phyloP scores from a whole-genome alignment of 75 land plant genomes.

The Pinus tabuliformis region DNA sequence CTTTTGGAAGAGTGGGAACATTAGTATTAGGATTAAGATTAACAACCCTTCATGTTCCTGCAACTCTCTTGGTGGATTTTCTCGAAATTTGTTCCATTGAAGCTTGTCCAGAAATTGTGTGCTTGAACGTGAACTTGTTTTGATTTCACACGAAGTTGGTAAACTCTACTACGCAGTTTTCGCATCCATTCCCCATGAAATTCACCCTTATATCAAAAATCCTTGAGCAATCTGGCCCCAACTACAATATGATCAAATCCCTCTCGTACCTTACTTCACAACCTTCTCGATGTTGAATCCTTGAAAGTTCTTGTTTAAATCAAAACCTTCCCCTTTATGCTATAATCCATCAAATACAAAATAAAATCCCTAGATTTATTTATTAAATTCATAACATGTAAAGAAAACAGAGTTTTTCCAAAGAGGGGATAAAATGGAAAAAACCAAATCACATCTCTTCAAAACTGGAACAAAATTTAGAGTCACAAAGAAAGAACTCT shows the following conservation, averaged over 20 bases:
- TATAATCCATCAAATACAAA: not conserved
- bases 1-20: no score
- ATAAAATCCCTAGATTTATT: no score
- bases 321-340: not conserved
- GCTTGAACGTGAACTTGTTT: constrained; percentile 40
- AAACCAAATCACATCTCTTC: not conserved
- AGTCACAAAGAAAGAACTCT: no score
- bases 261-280: not conserved
- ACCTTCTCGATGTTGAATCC: not conserved
- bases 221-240: not conserved
- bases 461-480: not conserved
- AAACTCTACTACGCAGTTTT: constrained; percentile 90
- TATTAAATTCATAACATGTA: no score
- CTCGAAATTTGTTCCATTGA: constrained; percentile 28
- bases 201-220: constrained; percentile 25
- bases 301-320: not conserved
- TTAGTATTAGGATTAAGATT: no score
- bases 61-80: constrained; percentile 39
- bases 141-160: constrained; percentile 52
- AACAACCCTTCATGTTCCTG: constrained; percentile 54
- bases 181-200: constrained; percentile 99
- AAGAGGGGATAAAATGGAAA: not conserved
- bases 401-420: not conserved
- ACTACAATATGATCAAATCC: not conserved
- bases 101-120: constrained; percentile 20